Evolutionary conservation across 2,329 filamentous ascomycete species (phyloP), one percentile per base, ranked within the genome.

Genomic region (Thermoascus crustaceus): DNA sequence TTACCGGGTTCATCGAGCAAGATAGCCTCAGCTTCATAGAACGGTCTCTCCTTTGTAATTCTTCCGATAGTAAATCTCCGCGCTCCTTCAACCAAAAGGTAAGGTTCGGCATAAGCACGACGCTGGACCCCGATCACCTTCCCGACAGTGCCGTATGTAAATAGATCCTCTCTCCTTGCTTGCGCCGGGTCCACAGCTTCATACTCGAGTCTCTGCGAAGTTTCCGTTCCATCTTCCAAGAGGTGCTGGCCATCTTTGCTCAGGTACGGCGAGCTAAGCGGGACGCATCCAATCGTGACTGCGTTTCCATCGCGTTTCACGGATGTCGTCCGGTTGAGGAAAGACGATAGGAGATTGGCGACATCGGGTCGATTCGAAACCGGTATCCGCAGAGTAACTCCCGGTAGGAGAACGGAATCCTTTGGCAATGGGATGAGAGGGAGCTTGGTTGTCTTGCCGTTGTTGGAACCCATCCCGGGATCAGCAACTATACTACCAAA

Each of bases 291-390:
- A 46, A 96, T 80, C 6, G 84, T 80, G 48, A 94, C 78, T 47
- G 78, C 71, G 43, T 72, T 74, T 18, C 78, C 75, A 46, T 80
- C 70, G 2, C 68, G 75, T 50, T 79, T 80, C 16, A 69, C 64
- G 25, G 76, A 75, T 21, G 82, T 72, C 18, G 80, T 80, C 48
- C 80, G 78, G 52, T 83, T 83, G 63, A 94, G 89, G 41, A 94
- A 76, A 48, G 82, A 80, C 13, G 87, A 84, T 38, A 98, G 78
- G 29, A 96, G 76, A 33, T 89, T 84, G 35, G 86, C 82, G 47
- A 96, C 82, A 61, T 96, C 91, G 47, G 85, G 79, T 34, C 89
- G 85, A 60, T 81, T 80, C 25, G 81, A 78, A 34, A 95, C 81
- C 36, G 85, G 79, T 46, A 96, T 83, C 49, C 88, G 82, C 49